Conservation (phyloP, 2,329 filamentous ascomycete genomes). For the Trichophyton verrucosum region DNA sequence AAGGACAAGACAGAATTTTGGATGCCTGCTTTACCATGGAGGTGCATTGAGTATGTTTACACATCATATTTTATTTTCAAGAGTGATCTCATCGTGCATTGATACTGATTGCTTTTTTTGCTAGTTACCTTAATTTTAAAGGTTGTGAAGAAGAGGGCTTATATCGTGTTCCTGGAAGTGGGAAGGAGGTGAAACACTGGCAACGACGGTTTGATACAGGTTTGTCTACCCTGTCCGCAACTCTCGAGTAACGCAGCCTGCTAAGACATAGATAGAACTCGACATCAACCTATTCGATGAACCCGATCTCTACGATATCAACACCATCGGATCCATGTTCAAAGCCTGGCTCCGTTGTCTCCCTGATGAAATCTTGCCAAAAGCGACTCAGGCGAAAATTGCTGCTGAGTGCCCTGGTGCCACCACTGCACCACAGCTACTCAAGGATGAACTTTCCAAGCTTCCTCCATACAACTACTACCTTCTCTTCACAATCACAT, state of each 20-base stretch:
- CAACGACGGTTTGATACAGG: constrained; percentile 80
- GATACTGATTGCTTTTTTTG: neutral
- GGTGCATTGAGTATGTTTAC: constrained; percentile 65
- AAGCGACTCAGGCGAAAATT: constrained; percentile 66
- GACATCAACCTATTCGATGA: constrained; percentile 87
- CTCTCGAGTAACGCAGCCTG: neutral
- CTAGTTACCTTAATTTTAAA: constrained; percentile 78
- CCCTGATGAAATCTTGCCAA: constrained; percentile 89
- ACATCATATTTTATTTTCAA: neutral
- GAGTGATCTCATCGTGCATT: neutral
- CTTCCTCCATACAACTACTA: constrained; percentile 98
- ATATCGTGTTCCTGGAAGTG: constrained; percentile 83
- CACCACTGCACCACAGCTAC: constrained; percentile 66
- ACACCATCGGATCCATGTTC: constrained; percentile 90
- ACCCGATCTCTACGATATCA: constrained; percentile 83
- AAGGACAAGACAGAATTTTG: constrained; percentile 95
- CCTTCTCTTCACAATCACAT: constrained; percentile 91
- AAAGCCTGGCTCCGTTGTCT: constrained; percentile 92
- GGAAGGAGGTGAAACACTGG: constrained; percentile 84
- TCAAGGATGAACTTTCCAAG: constrained; percentile 84
- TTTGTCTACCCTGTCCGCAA: constrained; percentile 28
- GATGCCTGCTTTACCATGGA: constrained; percentile 94
- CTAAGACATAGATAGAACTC: constrained; percentile 43
- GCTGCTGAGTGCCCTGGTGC: constrained; percentile 66
- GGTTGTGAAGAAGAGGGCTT: constrained; percentile 87